phyloP scores from a whole-genome alignment of 2,329 filamentous ascomycete genomes.

The Coniochaeta hoffmannii region DNA sequence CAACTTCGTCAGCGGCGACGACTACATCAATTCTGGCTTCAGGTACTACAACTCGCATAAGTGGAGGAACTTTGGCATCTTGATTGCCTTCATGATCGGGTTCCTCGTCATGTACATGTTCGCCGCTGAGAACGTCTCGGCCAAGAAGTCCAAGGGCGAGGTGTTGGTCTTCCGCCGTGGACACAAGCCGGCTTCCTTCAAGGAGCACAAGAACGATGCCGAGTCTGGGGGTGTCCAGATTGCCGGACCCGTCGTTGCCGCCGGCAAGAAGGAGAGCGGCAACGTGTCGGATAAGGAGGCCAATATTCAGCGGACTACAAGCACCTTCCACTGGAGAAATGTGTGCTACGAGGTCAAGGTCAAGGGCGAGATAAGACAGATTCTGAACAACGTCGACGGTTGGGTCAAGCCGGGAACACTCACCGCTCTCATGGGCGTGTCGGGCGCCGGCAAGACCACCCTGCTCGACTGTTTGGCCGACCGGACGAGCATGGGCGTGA shows the following conservation, averaged over 20 bases:
- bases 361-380: conserved; percentile 65
- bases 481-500: conserved; percentile 81
- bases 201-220: conserved; percentile 54
- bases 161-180: conserved; percentile 68
- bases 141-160: conserved; percentile 67
- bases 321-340: conserved; percentile 79
- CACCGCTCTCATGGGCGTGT: conserved; percentile 86
- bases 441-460: conserved; percentile 90
- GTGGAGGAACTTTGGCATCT: conserved; percentile 67
- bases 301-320: conserved; percentile 44
- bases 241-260: conserved; percentile 38
- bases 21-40: conserved; percentile 47
- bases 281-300: conserved; percentile 27
- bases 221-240: conserved; percentile 42
- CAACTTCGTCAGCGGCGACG: conserved; percentile 46
- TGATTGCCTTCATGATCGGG: conserved; percentile 57
- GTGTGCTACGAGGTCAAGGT: conserved; percentile 75
- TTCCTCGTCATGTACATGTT: conserved; percentile 56
- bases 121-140: conserved; percentile 58
- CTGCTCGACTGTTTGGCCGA: conserved; percentile 80
- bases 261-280: conserved; percentile 23
- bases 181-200: conserved; percentile 50
- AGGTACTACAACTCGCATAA: conserved; percentile 50
- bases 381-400: conserved; percentile 80
- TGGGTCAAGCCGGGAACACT: conserved; percentile 92